phyloP scores from a whole-genome alignment of 2,329 filamentous ascomycete genomes.

The Atkinsonella hypoxylon region DNA sequence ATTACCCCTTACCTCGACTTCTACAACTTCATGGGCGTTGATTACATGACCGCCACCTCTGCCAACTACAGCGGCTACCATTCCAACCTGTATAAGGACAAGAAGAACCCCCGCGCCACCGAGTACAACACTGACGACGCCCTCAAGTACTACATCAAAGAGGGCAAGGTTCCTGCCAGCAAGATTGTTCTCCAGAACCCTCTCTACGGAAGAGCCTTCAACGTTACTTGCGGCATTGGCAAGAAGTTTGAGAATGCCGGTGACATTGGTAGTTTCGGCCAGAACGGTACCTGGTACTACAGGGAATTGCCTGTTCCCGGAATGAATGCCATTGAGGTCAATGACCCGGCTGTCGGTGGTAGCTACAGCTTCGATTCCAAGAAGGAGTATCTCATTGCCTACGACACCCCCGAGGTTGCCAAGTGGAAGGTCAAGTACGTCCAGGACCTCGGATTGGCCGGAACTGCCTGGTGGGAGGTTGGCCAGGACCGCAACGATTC shows the following conservation, averaged over 20 bases:
- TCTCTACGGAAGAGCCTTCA: constrained; percentile 65
- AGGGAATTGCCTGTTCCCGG: constrained; percentile 54
- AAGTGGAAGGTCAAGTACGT: constrained; percentile 53
- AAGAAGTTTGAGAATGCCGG: constrained; percentile 51
- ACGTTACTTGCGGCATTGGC: constrained; percentile 54
- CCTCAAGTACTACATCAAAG: constrained; percentile 36
- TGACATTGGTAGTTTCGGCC: constrained; percentile 31
- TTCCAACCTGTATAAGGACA: constrained; percentile 52
- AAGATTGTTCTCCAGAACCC: constrained; percentile 71
- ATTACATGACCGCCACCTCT: constrained; percentile 56
- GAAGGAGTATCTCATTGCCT: constrained; percentile 53
- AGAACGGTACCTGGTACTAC: constrained; percentile 61
- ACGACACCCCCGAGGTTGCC: constrained; percentile 50
- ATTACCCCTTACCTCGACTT: constrained; percentile 46
- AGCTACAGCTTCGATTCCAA: constrained; percentile 56
- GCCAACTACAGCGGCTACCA: constrained; percentile 50
- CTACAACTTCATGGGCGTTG: constrained; percentile 57
- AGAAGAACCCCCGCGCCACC: constrained; percentile 41
- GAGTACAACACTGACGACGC: constrained; percentile 58
- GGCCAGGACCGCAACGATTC: constrained; percentile 46
- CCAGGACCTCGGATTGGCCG: constrained; percentile 47
- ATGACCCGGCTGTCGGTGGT: constrained; percentile 47
- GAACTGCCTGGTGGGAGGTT: constrained; percentile 77
- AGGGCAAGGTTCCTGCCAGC: constrained; percentile 38
- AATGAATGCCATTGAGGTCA: constrained; percentile 33